These are phyloP conservation scores for Hygrophorus russula DNA, from an alignment of 768 basidiomycete genomes.

Conservation along the genomic window DNA sequence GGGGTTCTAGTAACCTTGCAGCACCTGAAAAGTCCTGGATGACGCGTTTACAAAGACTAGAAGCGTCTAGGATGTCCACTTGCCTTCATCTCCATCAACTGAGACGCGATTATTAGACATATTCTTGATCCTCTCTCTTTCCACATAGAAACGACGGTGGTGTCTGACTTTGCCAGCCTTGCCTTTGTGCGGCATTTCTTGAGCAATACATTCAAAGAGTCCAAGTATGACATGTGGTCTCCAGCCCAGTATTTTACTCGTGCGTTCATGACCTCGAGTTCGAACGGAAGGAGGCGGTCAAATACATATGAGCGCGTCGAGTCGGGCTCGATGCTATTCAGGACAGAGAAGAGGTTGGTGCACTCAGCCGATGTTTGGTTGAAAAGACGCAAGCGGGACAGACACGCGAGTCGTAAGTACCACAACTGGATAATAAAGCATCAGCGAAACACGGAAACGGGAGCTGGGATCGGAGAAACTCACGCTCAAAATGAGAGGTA, in stretches of 20 bases:
- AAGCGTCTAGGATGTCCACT: background rate
- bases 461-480: slow-evolving; percentile 16
- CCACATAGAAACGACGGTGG: slow-evolving; percentile 54
- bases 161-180: slow-evolving; percentile 26
- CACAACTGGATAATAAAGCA: slow-evolving; percentile 43
- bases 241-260: slow-evolving; percentile 75
- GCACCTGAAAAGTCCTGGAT: slow-evolving; percentile 61
- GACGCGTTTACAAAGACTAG: background rate
- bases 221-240: slow-evolving; percentile 71
- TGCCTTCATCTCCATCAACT: slow-evolving; percentile 80
- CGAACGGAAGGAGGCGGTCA: slow-evolving; percentile 46
- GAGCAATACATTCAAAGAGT: slow-evolving; percentile 56
- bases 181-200: slow-evolving; percentile 46
- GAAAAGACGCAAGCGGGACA: slow-evolving; percentile 73
- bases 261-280: slow-evolving; percentile 60
- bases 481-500: slow-evolving; percentile 55
- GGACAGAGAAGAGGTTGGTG: slow-evolving; percentile 64
- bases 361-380: slow-evolving; percentile 84
- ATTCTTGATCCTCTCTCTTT: slow-evolving; percentile 68
- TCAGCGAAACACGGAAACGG: background rate
- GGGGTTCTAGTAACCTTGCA: slow-evolving; percentile 52
- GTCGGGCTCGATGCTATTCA: slow-evolving; percentile 44
- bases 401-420: slow-evolving; percentile 71
- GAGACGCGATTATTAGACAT: slow-evolving; percentile 70
- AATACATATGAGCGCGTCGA: slow-evolving; percentile 49